phyloP scores from a whole-genome alignment of 148 eudicot genomes.

The Arctostaphylos glauca region DNA sequence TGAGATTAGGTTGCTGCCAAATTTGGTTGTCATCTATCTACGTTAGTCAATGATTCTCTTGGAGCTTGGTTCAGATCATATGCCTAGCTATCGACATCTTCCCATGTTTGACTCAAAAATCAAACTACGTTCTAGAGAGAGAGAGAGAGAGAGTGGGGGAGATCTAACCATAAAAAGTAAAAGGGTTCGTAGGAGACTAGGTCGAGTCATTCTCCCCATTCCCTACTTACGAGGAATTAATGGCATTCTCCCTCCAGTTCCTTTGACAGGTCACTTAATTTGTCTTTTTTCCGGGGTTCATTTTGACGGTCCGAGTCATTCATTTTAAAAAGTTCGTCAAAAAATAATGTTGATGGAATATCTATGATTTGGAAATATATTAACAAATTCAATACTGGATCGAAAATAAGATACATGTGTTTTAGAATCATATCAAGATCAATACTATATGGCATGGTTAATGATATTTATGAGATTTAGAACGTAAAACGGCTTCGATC shows the following conservation, averaged over 20 bases:
- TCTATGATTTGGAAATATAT: too few species aligned
- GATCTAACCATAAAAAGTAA: neutral
- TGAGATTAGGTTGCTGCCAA: neutral
- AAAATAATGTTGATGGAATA: too few species aligned
- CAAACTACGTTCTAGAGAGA: neutral
- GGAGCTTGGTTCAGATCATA: constrained; percentile 5
- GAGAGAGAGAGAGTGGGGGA: neutral
- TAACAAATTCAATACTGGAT: too few species aligned
- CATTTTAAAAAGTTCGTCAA: neutral
- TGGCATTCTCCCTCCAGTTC: too few species aligned
- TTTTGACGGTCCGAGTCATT: neutral
- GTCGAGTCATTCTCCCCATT: constrained; percentile 3
- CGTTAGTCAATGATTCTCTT: constrained; percentile 17
- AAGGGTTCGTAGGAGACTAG: neutral
- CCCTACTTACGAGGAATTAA: neutral
- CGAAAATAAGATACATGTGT: too few species aligned
- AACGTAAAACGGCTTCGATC: too few species aligned
- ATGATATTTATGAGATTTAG: too few species aligned
- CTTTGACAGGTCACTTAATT: too few species aligned
- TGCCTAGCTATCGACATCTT: constrained; percentile 2
- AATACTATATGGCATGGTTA: too few species aligned
- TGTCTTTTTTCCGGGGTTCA: neutral
- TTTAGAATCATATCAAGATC: too few species aligned
- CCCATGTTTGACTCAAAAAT: neutral
- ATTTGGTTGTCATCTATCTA: neutral